Evolutionary conservation across 2,329 filamentous ascomycete species (phyloP).

Genomic region (Sordariomycetes sp.): DNA sequence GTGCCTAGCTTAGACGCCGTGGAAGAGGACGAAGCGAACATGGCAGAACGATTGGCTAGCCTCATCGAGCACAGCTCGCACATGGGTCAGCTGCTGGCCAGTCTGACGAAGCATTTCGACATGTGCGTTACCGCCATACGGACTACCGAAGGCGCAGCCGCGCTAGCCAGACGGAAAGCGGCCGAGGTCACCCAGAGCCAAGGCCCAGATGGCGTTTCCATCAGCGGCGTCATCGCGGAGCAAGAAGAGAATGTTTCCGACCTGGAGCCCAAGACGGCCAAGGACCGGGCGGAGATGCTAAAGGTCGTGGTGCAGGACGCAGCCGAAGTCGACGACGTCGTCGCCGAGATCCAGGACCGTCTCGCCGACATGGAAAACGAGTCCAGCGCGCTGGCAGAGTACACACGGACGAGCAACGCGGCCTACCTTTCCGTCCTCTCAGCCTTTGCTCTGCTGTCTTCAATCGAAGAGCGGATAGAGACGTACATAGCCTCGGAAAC

Average conservation of each 20-base stretch:
- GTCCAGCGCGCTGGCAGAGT: slow-evolving; percentile 52
- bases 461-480: slow-evolving; percentile 56
- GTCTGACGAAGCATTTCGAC: slow-evolving; percentile 82
- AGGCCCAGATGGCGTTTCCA: slow-evolving; percentile 36
- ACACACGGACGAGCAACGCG: slow-evolving; percentile 41
- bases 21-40: slow-evolving; percentile 19
- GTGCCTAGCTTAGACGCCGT: slow-evolving; percentile 21
- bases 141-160: slow-evolving; percentile 75
- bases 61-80: slow-evolving; percentile 69
- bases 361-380: slow-evolving; percentile 69
- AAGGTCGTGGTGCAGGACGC: slow-evolving; percentile 68
- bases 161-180: slow-evolving; percentile 57
- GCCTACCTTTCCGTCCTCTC: slow-evolving; percentile 49
- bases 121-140: slow-evolving; percentile 86
- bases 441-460: slow-evolving; percentile 58
- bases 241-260: slow-evolving; percentile 40
- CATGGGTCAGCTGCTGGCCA: slow-evolving; percentile 74
- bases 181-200: slow-evolving; percentile 50
- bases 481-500: slow-evolving; percentile 55
- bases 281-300: slow-evolving; percentile 77
- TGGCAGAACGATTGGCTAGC: slow-evolving; percentile 38
- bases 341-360: slow-evolving; percentile 63
- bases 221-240: slow-evolving; percentile 56
- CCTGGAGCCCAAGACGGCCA: slow-evolving; percentile 62
- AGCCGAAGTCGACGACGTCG: slow-evolving; percentile 55